Base-by-base conservation (phyloP, 2,329 filamentous ascomycete genomes). In the Epichloe gansuensis region DNA sequence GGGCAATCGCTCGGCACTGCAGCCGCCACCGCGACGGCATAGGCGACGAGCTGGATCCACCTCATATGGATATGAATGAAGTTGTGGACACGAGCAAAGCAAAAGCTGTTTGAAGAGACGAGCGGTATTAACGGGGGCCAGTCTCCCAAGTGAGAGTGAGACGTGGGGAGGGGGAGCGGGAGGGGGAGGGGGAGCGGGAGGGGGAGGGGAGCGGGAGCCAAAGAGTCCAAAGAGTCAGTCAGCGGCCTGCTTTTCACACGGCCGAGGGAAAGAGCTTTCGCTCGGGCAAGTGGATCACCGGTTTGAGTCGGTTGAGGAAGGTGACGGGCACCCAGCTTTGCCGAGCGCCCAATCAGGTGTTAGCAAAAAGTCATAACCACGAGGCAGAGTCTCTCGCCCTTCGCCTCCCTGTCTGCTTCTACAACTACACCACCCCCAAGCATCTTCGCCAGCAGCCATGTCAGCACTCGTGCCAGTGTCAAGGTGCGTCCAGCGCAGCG, bases 401-500 rank as follows among this genome's bases (percentile, higher is more conserved):
- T 11, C 13, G 15, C 47, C 36, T 48, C 21, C 13, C 21, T 35
- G 12, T 12, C 35, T 48, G 21, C 46, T 17, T 36, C 36, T 36
- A 40, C 43, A 34, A n/a, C 27, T 9, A 6, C 25, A 42, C 17
- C 40, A 42, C 13, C 44, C 41, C 41, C 38, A n/a, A 48, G 38
- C 47, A 34, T 13, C 51, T 25, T 35, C 34, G 31, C 21, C 27
- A 48, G 60, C 58, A 40, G 61, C 48, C 56, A 71, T 70, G 67
- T 63, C 66, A 51, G 63, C 67, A 51, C 59, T 64, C 43, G 60
- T 65, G 55, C 68, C 69, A 17, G 61, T 71, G 52, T 64, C 67
- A 53, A 64, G 68, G 57, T 71, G 65, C 60, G 62, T 70, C 49
- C 68, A 66, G 59, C 68, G 64, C 60, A 63, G 64, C 59, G 64